A percentile compares a stretch with the other conserved stretches of the same genome.
These are phyloP conservation scores for Ajuga chamaepitys DNA, from an alignment of 257 asterid species.

Conservation along the genomic window DNA sequence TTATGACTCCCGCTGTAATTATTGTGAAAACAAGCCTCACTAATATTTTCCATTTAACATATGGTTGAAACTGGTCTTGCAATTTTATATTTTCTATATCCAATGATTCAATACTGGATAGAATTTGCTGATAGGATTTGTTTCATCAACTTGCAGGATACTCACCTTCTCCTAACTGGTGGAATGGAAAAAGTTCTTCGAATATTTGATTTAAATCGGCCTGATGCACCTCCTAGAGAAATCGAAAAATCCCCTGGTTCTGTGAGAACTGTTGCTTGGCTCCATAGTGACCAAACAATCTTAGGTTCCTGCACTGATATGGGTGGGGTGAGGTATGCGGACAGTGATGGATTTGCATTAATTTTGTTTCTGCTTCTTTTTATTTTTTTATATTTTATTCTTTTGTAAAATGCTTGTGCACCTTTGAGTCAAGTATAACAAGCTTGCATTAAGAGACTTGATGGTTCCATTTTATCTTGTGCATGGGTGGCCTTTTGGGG, in stretches of 20 bases:
- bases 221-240: conserved; percentile 90
- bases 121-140: background rate
- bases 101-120: background rate
- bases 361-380: background rate
- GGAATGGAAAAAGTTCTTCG: conserved; percentile 84
- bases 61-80: background rate
- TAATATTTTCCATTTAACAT: background rate
- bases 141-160: conserved; percentile 45
- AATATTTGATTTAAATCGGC: conserved; percentile 69
- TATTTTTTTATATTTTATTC: no score
- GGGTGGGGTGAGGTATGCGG: conserved; percentile 84
- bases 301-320: conserved; percentile 83
- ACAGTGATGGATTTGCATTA: background rate
- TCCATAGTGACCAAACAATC: conserved; percentile 85
- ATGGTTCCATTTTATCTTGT: no score
- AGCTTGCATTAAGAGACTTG: no score
- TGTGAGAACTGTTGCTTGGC: conserved; percentile 85
- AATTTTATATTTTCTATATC: background rate
- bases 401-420: background rate
- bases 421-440: no score
- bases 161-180: conserved; percentile 69
- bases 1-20: background rate
- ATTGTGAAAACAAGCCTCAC: background rate
- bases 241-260: conserved; percentile 81
- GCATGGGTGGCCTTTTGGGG: no score